Evolutionary conservation across 441 rosid species (phyloP).

Genomic region (Syzygium syzygioides): DNA sequence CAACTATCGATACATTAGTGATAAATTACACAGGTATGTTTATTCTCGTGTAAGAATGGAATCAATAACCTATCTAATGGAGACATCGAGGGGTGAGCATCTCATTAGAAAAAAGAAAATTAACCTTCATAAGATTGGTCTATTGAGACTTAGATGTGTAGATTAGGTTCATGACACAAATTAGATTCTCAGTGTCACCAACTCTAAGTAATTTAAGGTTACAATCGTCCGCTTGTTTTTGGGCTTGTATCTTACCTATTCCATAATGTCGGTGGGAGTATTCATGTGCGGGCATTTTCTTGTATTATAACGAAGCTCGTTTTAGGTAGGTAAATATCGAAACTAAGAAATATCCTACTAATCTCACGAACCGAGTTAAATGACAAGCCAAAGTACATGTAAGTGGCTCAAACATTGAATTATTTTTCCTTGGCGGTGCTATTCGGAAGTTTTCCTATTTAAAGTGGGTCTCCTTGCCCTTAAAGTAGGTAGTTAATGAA

Average conservation of each 20-base stretch:
- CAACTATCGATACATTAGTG: not conserved
- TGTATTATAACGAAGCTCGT: not conserved
- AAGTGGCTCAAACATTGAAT: not conserved
- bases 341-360: accelerated
- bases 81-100: not conserved
- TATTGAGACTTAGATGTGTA: not conserved
- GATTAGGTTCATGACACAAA: not conserved
- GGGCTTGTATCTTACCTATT: not conserved
- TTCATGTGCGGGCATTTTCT: not conserved
- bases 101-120: not conserved
- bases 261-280: not conserved
- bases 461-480: not conserved
- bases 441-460: not conserved
- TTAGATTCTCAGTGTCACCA: not conserved
- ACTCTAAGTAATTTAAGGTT: not conserved
- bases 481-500: not conserved
- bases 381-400: not conserved
- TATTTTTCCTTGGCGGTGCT: not conserved
- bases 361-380: not conserved
- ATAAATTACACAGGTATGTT: not conserved
- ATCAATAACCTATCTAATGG: not conserved
- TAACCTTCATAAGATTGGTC: not conserved
- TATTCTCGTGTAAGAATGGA: not conserved
- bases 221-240: not conserved
- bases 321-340: not conserved